Evolutionary conservation across 306 rosid species (phyloP).

Genomic region (Castanea crenata): DNA sequence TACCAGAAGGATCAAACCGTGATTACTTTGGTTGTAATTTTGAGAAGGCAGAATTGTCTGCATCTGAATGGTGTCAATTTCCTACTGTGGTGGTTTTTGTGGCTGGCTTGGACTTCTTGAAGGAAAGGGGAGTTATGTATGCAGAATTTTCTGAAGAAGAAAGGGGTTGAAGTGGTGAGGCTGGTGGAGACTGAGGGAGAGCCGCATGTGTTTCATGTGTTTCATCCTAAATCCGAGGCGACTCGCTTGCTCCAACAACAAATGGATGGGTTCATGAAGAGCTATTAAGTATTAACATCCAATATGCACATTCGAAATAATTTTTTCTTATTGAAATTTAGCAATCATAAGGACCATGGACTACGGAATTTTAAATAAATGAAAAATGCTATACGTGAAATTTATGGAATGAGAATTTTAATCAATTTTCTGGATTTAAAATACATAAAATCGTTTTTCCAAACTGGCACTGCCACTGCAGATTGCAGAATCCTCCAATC

Average conservation of each 20-base stretch:
- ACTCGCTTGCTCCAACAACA: constrained; percentile 60
- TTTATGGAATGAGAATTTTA: neutral
- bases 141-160: constrained; percentile 56
- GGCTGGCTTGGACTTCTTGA: constrained; percentile 70
- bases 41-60: constrained; percentile 39
- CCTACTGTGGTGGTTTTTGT: constrained; percentile 69
- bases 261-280: constrained; percentile 57
- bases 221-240: constrained; percentile 51
- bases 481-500: neutral
- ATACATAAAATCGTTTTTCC: neutral
- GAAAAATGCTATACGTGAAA: neutral
- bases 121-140: constrained; percentile 77
- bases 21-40: constrained; percentile 67
- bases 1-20: constrained; percentile 49
- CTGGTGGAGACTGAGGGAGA: constrained; percentile 60
- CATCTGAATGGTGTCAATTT: constrained; percentile 42
- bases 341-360: neutral
- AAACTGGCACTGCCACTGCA: neutral
- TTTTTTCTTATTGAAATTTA: neutral
- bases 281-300: constrained; percentile 21
- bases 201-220: constrained; percentile 57
- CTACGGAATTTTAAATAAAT: neutral
- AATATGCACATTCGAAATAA: neutral
- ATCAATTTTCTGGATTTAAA: neutral
- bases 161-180: constrained; percentile 46